Evolutionary conservation across 2,329 filamentous ascomycete genomes (phyloP).

Genomic region (Colletotrichum nymphaeae): DNA sequence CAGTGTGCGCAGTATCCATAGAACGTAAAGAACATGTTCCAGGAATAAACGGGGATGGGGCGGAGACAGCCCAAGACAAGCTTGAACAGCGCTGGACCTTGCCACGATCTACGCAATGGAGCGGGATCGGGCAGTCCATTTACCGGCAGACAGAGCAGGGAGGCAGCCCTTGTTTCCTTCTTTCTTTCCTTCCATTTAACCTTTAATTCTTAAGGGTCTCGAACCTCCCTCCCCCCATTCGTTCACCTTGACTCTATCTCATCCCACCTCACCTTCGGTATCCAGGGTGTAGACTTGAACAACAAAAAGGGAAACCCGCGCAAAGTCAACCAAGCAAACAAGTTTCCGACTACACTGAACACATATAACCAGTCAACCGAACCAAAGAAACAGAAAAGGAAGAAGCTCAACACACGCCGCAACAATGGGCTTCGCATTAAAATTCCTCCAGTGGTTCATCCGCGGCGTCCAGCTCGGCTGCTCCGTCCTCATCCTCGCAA

Average conservation of each 20-base stretch:
- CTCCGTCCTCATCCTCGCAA: constrained; percentile 77
- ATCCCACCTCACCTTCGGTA: not conserved
- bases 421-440: constrained; percentile 61
- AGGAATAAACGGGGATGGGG: not conserved
- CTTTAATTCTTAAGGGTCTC: constrained; percentile 18
- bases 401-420: not conserved
- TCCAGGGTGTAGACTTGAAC: not conserved
- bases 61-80: not conserved
- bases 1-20: not conserved
- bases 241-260: not conserved
- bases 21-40: not conserved
- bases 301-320: not conserved
- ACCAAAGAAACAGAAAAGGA: too few species aligned
- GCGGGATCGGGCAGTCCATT: constrained; percentile 25
- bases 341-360: not conserved
- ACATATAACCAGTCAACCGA: too few species aligned
- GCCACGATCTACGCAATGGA: constrained; percentile 28
- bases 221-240: not conserved
- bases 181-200: not conserved
- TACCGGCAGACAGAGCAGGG: constrained; percentile 2
- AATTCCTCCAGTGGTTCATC: constrained; percentile 75
- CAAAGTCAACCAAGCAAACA: not conserved
- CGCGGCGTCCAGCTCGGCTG: constrained; percentile 80
- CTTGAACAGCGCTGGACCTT: constrained; percentile 2
- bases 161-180: constrained; percentile 1